These are phyloP conservation scores for Ilyonectria destructans DNA, from an alignment of 2,329 filamentous ascomycete genomes.

Conservation along the genomic window DNA sequence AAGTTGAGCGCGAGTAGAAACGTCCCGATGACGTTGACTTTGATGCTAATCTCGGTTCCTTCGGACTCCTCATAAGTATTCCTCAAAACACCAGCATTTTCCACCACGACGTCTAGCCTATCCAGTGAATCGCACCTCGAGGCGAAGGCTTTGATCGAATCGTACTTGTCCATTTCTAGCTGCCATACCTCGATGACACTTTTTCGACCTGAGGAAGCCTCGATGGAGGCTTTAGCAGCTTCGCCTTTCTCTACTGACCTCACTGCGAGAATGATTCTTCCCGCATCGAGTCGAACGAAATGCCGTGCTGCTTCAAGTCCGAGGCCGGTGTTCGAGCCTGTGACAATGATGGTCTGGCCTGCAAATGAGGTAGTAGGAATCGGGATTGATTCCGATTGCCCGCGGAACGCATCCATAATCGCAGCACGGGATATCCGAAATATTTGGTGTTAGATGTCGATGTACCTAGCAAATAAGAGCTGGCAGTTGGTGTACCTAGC, in stretches of 20 bases:
- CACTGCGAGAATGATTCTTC: constrained; percentile 60
- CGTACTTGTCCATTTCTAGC: constrained; percentile 60
- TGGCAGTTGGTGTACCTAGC: too few relatives aligned
- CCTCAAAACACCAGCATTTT: constrained; percentile 54
- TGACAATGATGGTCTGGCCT: constrained; percentile 52
- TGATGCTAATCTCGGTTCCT: neutral
- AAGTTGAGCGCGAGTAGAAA: constrained; percentile 53
- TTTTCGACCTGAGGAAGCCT: constrained; percentile 43
- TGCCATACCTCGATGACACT: constrained; percentile 60
- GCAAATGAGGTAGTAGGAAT: neutral
- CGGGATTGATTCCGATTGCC: constrained; percentile 51
- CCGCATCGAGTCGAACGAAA: constrained; percentile 56
- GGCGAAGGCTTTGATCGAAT: constrained; percentile 54
- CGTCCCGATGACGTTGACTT: neutral
- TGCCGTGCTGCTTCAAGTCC: constrained; percentile 61
- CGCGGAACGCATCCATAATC: neutral
- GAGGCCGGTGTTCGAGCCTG: constrained; percentile 59
- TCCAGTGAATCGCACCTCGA: constrained; percentile 49
- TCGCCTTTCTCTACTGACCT: constrained; percentile 58
- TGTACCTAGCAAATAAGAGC: neutral
- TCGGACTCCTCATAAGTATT: constrained; percentile 1
- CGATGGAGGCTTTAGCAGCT: constrained; percentile 56
- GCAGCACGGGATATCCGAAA: neutral
- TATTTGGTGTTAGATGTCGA: neutral
- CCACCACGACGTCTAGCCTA: constrained; percentile 60